A percentile compares a stretch with the other conserved stretches of the same genome.
Conservation (phyloP, 306 rosid species). For the Spatholobus suberectus region DNA sequence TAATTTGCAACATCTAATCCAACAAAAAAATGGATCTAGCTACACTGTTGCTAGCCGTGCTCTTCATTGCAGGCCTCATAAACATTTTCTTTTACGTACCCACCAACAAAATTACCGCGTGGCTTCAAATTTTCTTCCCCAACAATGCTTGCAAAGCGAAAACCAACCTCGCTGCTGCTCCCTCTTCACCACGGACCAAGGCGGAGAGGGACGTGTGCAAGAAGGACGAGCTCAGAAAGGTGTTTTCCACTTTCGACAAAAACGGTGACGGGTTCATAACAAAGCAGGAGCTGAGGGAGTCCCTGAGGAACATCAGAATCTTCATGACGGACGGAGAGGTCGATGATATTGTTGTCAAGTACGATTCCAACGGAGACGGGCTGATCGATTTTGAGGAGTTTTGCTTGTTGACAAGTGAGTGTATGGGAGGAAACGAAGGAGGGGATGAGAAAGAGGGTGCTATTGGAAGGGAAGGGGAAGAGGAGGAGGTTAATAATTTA, state of each 20-base stretch:
- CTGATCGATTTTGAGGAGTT: constrained; percentile 85
- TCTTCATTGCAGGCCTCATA: constrained; percentile 73
- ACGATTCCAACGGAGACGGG: constrained; percentile 83
- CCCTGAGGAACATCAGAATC: constrained; percentile 69
- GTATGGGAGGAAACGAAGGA: constrained; percentile 32
- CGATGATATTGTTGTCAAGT: constrained; percentile 64
- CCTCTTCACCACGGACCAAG: neutral
- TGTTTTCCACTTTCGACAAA: constrained; percentile 80
- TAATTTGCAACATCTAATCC: neutral
- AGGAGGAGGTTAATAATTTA: constrained; percentile 47
- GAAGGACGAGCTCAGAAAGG: constrained; percentile 51
- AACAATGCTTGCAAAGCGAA: constrained; percentile 13
- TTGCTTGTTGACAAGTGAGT: constrained; percentile 54
- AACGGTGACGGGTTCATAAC: constrained; percentile 80
- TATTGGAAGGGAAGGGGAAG: neutral
- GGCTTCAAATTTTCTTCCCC: constrained; percentile 47
- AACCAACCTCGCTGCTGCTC: neutral
- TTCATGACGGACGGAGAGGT: constrained; percentile 61
- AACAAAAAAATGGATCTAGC: constrained; percentile 51
- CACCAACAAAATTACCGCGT: constrained; percentile 51
- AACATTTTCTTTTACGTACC: constrained; percentile 55
- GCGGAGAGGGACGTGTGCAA: neutral
- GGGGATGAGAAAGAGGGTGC: neutral
- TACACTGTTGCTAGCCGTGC: constrained; percentile 51
- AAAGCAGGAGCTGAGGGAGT: constrained; percentile 68